phyloP scores from a whole-genome alignment of 2,329 filamentous ascomycete genomes.

The Monilinia laxa region DNA sequence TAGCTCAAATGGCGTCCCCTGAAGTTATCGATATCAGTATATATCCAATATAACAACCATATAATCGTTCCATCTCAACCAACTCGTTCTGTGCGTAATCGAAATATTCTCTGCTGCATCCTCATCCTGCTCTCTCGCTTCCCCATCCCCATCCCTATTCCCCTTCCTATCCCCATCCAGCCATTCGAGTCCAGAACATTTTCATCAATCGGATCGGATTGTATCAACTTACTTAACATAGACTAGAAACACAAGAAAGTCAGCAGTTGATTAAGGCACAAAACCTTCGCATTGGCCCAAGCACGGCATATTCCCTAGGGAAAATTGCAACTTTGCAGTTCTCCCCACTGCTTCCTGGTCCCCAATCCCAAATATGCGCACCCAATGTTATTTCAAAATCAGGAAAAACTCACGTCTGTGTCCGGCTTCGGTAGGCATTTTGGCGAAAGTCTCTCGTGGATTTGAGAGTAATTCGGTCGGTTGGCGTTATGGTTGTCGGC shows the following conservation, averaged over 20 bases:
- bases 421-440: constrained; percentile 85
- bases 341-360: not conserved
- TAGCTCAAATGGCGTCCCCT: constrained; percentile 99
- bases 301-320: not conserved
- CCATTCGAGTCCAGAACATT: constrained; percentile 6
- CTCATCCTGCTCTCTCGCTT: not conserved
- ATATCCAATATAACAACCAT: not conserved
- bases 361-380: not conserved
- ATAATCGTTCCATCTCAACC: not conserved
- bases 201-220: constrained; percentile 24
- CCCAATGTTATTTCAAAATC: constrained; percentile 6
- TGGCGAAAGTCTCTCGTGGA: constrained; percentile 56
- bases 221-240: constrained; percentile 78
- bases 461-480: constrained; percentile 43
- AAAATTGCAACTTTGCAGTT: constrained; percentile 5
- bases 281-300: not conserved
- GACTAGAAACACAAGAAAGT: constrained; percentile 53
- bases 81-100: constrained; percentile 19
- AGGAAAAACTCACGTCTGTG: constrained; percentile 73
- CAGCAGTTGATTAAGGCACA: constrained; percentile 32
- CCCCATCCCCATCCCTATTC: not conserved
- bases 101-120: not conserved
- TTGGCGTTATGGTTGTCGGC: constrained; percentile 30
- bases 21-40: constrained; percentile 31
- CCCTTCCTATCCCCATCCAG: not conserved